Conservation (phyloP, 2,329 filamentous ascomycete species). For the Fusarium miscanthi region DNA sequence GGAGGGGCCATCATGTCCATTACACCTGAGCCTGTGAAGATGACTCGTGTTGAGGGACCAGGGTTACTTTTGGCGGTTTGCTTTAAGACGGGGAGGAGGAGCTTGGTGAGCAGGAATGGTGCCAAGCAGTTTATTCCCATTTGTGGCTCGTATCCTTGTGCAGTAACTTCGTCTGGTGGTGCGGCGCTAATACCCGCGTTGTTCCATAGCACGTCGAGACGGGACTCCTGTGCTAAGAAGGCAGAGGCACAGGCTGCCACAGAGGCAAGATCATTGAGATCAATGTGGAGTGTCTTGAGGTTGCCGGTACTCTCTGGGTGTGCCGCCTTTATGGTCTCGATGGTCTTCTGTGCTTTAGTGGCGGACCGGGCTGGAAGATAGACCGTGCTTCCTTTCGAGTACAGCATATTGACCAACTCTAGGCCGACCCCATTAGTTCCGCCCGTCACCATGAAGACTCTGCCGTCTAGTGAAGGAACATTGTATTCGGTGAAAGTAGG, state of each 20-base stretch:
- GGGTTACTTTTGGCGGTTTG: conserved; percentile 19
- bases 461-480: conserved; percentile 41
- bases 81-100: conserved; percentile 48
- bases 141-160: conserved; percentile 49
- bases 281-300: conserved; percentile 49
- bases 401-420: conserved; percentile 65
- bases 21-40: conserved; percentile 46
- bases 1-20: conserved; percentile 36
- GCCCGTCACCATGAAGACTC: conserved; percentile 62
- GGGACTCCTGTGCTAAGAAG: conserved; percentile 52
- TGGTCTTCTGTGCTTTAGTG: conserved; percentile 37
- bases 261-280: conserved; percentile 55
- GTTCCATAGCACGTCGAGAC: conserved; percentile 58
- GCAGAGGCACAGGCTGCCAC: conserved; percentile 52
- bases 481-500: conserved; percentile 45
- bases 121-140: conserved; percentile 51
- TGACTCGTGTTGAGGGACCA: conserved; percentile 40
- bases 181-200: conserved; percentile 45
- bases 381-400: conserved; percentile 62
- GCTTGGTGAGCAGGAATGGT: conserved; percentile 48
- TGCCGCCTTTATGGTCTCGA: conserved; percentile 36
- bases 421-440: conserved; percentile 57
- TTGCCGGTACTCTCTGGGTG: conserved; percentile 3
- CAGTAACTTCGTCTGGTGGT: background rate
- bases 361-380: conserved; percentile 48